Evolutionary conservation across 495 filamentous ascomycete species (phyloP).

Genomic region (Emericellopsis terricola): DNA sequence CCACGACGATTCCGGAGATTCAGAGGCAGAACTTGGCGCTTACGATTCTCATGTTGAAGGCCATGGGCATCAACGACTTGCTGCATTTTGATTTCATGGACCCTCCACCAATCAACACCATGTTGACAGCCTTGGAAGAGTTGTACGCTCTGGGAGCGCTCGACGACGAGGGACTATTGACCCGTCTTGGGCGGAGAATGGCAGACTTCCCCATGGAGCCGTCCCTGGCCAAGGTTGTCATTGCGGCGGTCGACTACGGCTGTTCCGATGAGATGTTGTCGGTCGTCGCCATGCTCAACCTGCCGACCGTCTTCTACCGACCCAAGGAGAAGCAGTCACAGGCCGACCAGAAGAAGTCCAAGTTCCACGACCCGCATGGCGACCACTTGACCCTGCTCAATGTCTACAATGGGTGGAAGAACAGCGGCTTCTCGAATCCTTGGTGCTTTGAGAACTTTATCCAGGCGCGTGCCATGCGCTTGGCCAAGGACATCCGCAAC

Average conservation of each 20-base stretch:
- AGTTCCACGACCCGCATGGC: conserved; percentile 88
- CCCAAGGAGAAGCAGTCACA: conserved; percentile 93
- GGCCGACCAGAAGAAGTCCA: conserved; percentile 92
- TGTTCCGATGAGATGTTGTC: conserved; percentile 89
- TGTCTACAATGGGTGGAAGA: conserved; percentile 91
- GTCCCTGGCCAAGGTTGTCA: conserved; percentile 72
- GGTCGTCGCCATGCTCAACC: conserved; percentile 88
- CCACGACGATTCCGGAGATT: conserved; percentile 89
- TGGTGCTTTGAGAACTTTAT: conserved; percentile 99
- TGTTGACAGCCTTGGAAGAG: conserved; percentile 91
- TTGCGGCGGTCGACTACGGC: conserved; percentile 67
- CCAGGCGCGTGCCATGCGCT: conserved; percentile 69
- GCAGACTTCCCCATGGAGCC: conserved; percentile 92
- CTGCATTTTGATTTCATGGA: conserved; percentile 99
- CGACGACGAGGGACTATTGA: conserved; percentile 91
- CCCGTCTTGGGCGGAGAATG: conserved; percentile 87
- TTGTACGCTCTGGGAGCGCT: conserved; percentile 82
- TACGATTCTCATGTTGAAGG: conserved; percentile 97
- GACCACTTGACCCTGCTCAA: conserved; percentile 92
- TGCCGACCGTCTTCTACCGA: conserved; percentile 75
- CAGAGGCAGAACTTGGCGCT: conserved; percentile 87
- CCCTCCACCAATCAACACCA: conserved; percentile 89
- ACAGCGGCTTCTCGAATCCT: conserved; percentile 56
- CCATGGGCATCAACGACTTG: conserved; percentile 97
- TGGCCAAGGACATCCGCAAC: conserved; percentile 79